phyloP scores from a whole-genome alignment of 2,329 filamentous ascomycete species.

The Parafenestella ontariensis region DNA sequence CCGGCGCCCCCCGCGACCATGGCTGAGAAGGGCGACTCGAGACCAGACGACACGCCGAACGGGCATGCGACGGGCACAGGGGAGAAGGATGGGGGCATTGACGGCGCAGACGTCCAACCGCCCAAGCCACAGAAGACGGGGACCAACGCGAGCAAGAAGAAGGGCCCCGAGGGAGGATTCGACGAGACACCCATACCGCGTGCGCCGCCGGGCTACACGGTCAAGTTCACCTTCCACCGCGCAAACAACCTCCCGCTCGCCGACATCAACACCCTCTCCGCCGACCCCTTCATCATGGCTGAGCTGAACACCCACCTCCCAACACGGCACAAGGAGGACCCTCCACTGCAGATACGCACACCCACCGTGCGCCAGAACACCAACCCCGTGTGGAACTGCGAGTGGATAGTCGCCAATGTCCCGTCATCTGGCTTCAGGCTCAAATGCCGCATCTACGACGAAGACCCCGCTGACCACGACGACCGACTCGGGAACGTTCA shows the following conservation, averaged over 20 bases:
- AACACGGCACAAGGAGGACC: slow-evolving; percentile 84
- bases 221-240: slow-evolving; percentile 83
- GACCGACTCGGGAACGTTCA: slow-evolving; percentile 89
- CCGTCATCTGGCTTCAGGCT: slow-evolving; percentile 81
- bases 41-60: slow-evolving; percentile 12
- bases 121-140: slow-evolving; percentile 34
- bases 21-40: slow-evolving; percentile 17
- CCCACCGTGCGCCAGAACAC: slow-evolving; percentile 74
- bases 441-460: slow-evolving; percentile 88
- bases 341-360: slow-evolving; percentile 75
- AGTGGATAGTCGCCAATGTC: slow-evolving; percentile 89
- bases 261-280: slow-evolving; percentile 77
- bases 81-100: slow-evolving; percentile 18
- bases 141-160: slow-evolving; percentile 37
- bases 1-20: slow-evolving; percentile 16
- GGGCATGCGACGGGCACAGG: slow-evolving; percentile 16
- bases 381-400: slow-evolving; percentile 80
- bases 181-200: slow-evolving; percentile 79
- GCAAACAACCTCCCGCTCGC: slow-evolving; percentile 82
- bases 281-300: slow-evolving; percentile 82
- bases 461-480: slow-evolving; percentile 84
- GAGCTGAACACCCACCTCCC: slow-evolving; percentile 76
- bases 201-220: slow-evolving; percentile 78
- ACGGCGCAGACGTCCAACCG: slow-evolving; percentile 17
- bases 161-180: slow-evolving; percentile 74